Conservation (phyloP, 2,329 filamentous ascomycete species). For the Colletotrichum caudatum region DNA sequence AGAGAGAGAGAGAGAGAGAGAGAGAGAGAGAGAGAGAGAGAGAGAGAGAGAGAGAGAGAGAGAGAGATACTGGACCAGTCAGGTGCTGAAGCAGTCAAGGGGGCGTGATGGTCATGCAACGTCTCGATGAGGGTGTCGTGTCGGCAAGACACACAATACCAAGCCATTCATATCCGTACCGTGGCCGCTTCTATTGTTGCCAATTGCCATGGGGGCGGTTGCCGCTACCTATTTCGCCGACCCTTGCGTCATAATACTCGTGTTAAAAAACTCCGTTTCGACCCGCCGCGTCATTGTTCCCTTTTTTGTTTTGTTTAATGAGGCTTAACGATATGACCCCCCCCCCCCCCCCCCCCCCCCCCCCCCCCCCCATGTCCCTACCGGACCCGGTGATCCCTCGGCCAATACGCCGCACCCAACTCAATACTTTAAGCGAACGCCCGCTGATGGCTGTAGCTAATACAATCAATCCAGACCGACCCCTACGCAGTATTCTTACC, state of each 20-base stretch:
- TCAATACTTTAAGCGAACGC: constrained; percentile 30
- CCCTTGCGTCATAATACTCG: constrained; percentile 13
- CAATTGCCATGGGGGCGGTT: background rate
- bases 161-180: background rate
- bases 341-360: background rate
- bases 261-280: constrained; percentile 29
- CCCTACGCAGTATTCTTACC: background rate
- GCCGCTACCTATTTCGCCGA: background rate
- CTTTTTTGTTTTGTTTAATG: constrained; percentile 35
- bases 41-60: background rate
- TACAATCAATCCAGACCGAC: background rate
- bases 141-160: background rate
- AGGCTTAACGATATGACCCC: constrained; percentile 12
- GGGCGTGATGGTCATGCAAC: background rate
- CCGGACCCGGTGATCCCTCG: constrained; percentile 27
- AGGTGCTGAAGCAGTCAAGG: background rate
- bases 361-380: constrained; percentile 5
- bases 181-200: constrained; percentile 5
- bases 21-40: background rate
- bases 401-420: constrained; percentile 16
- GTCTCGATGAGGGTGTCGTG: background rate
- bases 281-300: constrained; percentile 27
- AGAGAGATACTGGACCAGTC: too few relatives aligned
- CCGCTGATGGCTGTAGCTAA: constrained; percentile 25
- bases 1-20: background rate